Conservation (phyloP, 208 protist genomes). For the Giardia duodenalis region DNA sequence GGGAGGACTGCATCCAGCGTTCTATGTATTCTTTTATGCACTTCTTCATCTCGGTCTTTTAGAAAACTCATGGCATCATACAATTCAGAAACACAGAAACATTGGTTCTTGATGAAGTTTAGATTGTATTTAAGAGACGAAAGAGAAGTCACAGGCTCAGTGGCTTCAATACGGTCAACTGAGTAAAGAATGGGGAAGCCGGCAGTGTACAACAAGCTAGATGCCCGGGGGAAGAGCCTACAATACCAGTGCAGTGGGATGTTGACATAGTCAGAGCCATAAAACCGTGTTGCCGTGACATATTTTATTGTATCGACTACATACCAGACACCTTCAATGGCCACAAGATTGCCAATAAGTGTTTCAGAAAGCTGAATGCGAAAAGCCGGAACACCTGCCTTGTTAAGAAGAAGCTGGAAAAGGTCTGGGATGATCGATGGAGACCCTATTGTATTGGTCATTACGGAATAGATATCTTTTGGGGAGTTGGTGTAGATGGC, state of each 20-base stretch:
- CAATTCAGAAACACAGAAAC: not conserved
- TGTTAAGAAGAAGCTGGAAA: too few species aligned
- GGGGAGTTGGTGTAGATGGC: not conserved
- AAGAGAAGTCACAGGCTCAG: too few species aligned
- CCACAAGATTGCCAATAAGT: too few species aligned
- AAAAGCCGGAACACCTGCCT: too few species aligned
- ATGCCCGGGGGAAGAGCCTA: not conserved
- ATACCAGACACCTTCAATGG: not conserved
- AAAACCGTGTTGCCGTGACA: not conserved
- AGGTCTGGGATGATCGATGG: too few species aligned
- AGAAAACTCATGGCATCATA: not conserved
- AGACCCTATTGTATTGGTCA: not conserved
- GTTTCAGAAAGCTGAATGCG: too few species aligned
- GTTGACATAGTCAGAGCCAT: not conserved
- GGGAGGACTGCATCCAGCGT: too few species aligned
- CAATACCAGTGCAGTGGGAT: not conserved
- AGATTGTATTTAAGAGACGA: not conserved
- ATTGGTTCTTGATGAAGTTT: not conserved
- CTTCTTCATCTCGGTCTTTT: too few species aligned
- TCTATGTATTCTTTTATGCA: too few species aligned
- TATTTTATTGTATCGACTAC: not conserved
- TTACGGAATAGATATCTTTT: not conserved
- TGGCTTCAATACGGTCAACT: too few species aligned
- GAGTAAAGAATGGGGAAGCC: too few species aligned
- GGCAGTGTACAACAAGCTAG: too few species aligned